Conservation (phyloP, 352 stramenopile genomes). For the Phytophthora idaei region DNA sequence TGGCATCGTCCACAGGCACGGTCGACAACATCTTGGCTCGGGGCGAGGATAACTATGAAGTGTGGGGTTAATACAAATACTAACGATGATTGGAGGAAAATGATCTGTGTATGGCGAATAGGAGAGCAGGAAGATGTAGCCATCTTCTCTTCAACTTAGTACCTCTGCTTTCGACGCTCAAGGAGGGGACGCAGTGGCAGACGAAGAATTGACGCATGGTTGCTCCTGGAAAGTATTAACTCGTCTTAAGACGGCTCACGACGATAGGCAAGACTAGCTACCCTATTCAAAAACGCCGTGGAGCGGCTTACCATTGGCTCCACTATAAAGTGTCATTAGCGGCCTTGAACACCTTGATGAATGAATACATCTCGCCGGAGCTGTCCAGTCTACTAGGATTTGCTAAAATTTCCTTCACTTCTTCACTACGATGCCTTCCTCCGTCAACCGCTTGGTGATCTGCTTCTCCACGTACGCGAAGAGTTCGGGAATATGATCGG, state of each 20-base stretch:
- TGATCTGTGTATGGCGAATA: slow-evolving; percentile 2
- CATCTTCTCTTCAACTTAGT: slow-evolving; percentile 2
- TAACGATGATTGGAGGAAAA: slow-evolving; percentile 23
- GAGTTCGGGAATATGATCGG: slow-evolving; percentile 74
- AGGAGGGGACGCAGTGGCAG: too few relatives aligned
- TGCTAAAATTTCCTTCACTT: slow-evolving; percentile 5
- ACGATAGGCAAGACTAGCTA: background rate
- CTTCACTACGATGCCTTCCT: slow-evolving; percentile 52
- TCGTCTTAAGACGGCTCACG: too few relatives aligned
- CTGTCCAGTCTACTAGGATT: background rate
- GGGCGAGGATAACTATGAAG: background rate
- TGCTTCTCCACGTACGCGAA: slow-evolving; percentile 74
- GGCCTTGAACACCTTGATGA: background rate
- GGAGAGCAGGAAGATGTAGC: background rate
- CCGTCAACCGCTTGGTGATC: slow-evolving; percentile 51
- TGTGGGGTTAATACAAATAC: slow-evolving; percentile 13
- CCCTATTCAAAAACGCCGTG: background rate
- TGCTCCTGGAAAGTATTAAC: too few relatives aligned
- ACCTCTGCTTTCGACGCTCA: too few relatives aligned
- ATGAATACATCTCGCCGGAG: too few relatives aligned
- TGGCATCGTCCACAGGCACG: slow-evolving; percentile 58
- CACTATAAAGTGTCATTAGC: too few relatives aligned
- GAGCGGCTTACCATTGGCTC: background rate
- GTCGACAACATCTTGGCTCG: slow-evolving; percentile 26
- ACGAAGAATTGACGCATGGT: background rate